Evolutionary conservation across 371 early-diverging fungal genomes (phyloP), one percentile per base, ranked within the genome.

Genomic region (Mortierella sp.): DNA sequence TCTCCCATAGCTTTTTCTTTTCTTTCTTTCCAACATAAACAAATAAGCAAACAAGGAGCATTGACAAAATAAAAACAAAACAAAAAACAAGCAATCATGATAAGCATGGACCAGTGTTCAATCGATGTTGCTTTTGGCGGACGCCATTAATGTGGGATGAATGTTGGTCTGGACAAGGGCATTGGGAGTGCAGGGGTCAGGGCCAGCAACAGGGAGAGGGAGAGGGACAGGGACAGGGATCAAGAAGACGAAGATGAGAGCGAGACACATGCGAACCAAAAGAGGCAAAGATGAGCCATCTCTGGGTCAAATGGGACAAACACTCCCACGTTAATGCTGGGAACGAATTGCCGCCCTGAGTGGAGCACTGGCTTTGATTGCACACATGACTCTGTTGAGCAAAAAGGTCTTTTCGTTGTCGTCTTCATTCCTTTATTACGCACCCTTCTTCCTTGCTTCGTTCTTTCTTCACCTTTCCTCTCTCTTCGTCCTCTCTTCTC

Each of bases 261-360:
- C 16, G 24, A 42, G 24, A 68, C 38, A 55, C n/a, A 68, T 68
- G 68, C 44, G 21, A 24, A 68, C 68, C 68, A 68, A 68, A 68
- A 42, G 68, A 38, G 68, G 68, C 68, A 68, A 68, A 68, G 68
- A 68, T 42, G 21, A 38, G 42, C 38, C 50, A 13, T 50, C 44
- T 21, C 34, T 31, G 31, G 24, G 54, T 54, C 2, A 38, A 38
- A 38, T 24, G 68, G 34, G 2, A 31, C 19, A 16, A 60, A 13
- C 31, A 16, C 16, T 63, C 63, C 68, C 68, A 68, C 68, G 68
- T 68, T 68, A 21, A n/a, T 19, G 21, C 68, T 68, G 38, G 21
- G 65, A 63, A 63, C 21, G 2, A 38, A 68, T 3, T 2, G 0
- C 38, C 31, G 63, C 34, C 60, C 60, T 50, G 16, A 60, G 26